These are phyloP conservation scores for Capsella rubella DNA, from an alignment of 441 rosid genomes.

Conservation along the genomic window DNA sequence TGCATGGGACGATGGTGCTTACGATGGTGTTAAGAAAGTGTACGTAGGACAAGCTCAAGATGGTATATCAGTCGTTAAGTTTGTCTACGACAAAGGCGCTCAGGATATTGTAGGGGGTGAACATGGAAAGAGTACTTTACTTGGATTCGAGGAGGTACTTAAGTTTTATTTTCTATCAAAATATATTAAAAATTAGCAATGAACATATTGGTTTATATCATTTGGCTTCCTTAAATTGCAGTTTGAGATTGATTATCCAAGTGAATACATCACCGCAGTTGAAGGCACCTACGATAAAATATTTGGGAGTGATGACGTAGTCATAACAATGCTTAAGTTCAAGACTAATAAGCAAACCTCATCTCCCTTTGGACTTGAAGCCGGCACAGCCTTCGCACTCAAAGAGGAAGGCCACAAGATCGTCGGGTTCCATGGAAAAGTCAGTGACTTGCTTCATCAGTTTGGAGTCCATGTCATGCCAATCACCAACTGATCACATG, in stretches of 20 bases:
- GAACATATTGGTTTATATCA: neutral
- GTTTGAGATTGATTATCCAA: slow-evolving; percentile 29
- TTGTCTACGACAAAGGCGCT: slow-evolving; percentile 19
- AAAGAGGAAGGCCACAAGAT: slow-evolving; percentile 27
- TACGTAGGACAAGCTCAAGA: slow-evolving; percentile 16
- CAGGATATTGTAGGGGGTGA: slow-evolving; percentile 3
- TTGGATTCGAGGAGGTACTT: slow-evolving; percentile 24
- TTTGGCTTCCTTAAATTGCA: neutral
- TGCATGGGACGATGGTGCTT: slow-evolving; percentile 32
- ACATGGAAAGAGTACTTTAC: slow-evolving; percentile 20
- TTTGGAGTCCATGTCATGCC: slow-evolving; percentile 24
- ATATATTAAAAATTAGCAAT: neutral
- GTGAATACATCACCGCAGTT: slow-evolving; percentile 13
- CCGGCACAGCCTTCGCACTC: neutral
- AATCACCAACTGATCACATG: slow-evolving; percentile 6
- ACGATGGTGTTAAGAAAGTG: slow-evolving; percentile 23
- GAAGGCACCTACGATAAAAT: slow-evolving; percentile 7
- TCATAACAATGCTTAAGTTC: slow-evolving; percentile 20
- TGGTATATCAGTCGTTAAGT: slow-evolving; percentile 29
- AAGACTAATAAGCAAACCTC: slow-evolving; percentile 21
- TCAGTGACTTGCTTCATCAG: neutral
- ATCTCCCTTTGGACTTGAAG: slow-evolving; percentile 15
- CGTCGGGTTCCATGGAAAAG: slow-evolving; percentile 34
- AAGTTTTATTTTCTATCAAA: neutral
- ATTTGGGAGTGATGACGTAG: neutral